These are phyloP conservation scores for Graphiopsis chlorocephala DNA, from an alignment of 2,329 filamentous ascomycete species.

Conservation along the genomic window DNA sequence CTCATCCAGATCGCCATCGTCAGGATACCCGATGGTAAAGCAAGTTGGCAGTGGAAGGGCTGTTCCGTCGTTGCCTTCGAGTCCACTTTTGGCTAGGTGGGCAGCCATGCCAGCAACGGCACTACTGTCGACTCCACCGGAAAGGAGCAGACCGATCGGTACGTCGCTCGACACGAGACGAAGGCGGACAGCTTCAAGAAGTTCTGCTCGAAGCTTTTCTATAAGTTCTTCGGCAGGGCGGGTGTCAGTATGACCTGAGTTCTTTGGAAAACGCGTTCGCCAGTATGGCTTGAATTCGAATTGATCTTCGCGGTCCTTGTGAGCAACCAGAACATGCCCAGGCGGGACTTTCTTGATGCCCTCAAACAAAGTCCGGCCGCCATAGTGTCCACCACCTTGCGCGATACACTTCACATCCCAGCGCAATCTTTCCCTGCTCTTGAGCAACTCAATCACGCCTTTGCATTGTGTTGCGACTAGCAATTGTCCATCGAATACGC, in stretches of 20 bases:
- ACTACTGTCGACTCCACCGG: background rate
- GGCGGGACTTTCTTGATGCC: no score
- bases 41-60: background rate
- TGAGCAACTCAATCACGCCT: background rate
- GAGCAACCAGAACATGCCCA: no score
- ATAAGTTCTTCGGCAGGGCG: background rate
- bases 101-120: background rate
- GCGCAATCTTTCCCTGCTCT: background rate
- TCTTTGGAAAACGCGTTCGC: background rate
- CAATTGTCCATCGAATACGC: background rate
- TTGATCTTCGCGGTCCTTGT: no score
- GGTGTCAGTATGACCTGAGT: background rate
- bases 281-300: slow-evolving; percentile 3
- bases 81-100: background rate
- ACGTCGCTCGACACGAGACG: background rate
- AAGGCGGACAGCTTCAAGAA: background rate
- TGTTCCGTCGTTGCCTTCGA: background rate
- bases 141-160: background rate
- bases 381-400: background rate
- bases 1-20: no score
- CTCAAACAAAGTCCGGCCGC: background rate
- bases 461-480: background rate
- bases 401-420: background rate
- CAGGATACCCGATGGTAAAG: no score
- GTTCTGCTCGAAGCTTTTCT: background rate